These are phyloP conservation scores for Lanmaoa rubissima DNA, from an alignment of 768 basidiomycete genomes.

Conservation along the genomic window DNA sequence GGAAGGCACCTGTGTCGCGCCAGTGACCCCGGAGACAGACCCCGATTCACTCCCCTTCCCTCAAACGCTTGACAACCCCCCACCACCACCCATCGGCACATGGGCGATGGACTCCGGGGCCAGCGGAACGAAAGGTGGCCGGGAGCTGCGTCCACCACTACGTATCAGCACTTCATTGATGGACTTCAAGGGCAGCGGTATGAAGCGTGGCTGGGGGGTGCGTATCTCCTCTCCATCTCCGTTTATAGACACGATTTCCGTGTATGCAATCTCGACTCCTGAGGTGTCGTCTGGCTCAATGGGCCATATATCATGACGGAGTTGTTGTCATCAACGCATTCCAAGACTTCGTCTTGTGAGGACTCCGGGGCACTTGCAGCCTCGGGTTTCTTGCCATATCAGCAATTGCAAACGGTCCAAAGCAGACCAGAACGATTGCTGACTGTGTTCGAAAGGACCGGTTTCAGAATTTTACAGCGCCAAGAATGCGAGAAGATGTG, in stretches of 20 bases:
- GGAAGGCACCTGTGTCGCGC: constrained; percentile 1
- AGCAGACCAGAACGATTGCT: constrained; percentile 57
- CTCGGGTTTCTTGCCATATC: constrained; percentile 28
- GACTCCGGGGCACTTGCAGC: constrained; percentile 14
- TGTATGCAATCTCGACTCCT: constrained; percentile 65
- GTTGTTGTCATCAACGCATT: constrained; percentile 48
- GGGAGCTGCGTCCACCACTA: constrained; percentile 21
- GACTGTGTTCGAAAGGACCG: constrained; percentile 41
- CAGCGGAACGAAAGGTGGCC: constrained; percentile 15
- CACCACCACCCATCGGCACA: constrained; percentile 23
- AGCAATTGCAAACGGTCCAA: constrained; percentile 46
- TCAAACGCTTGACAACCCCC: constrained; percentile 7
- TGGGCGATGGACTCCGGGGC: constrained; percentile 29
- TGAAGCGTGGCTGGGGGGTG: constrained; percentile 25
- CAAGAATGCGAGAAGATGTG: constrained; percentile 48
- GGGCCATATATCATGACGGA: constrained; percentile 77
- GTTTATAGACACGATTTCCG: constrained; percentile 52
- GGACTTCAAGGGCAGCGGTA: constrained; percentile 29
- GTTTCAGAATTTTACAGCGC: constrained; percentile 67
- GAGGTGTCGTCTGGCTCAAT: constrained; percentile 61
- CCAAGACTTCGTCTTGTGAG: constrained; percentile 28
- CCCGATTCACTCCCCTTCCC: constrained; percentile 12
- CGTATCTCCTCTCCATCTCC: constrained; percentile 39
- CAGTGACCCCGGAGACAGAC: background rate
- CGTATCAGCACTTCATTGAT: constrained; percentile 24